Base-by-base conservation (phyloP, 148 eudicot genomes). In the Chenopodium formosanum region DNA sequence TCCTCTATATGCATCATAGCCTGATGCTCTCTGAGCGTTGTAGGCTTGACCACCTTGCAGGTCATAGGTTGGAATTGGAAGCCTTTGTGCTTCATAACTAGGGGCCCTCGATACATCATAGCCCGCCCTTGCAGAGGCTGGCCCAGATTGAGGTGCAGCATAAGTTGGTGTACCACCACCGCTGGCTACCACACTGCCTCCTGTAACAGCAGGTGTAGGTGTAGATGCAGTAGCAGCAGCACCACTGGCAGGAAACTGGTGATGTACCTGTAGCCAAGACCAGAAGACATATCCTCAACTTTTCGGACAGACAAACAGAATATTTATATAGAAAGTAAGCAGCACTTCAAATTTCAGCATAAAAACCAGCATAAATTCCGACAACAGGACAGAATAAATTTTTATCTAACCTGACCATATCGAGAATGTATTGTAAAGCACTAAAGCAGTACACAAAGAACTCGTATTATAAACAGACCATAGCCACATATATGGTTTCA, bases 21-120 rank as follows among this genome's bases (percentile, higher is more conserved):
- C 87, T 7, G 92, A 64, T 77, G 78, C 84, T 72, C 84, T 82
- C 84, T 87, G 91, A 64, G 78, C 50, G 46, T 90, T 86, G 81
- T 80, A 71, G 20, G 17, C 81, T 70, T 74, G 86, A 20, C 79
- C 90, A 25, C 79, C 81, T 75, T 81, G 88, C 63, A 78, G 83
- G 56, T 88, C 87, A 83, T 86, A 86, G 44, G 44, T 40, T 40
- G 44, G 44, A 11, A 83, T 29, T 2, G 83, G 78, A 13, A 81
- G 92, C 66, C 89, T 84, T 69, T 84, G 91, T 19, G 82, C 80
- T 71, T 89, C 93, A 70, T 83, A 89, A 32, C 79, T 82, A 7
- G 86, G 53, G 74, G 76, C 84, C 69, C 78, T 84, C 40, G 83
- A 64, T n/a, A 82, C 53, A 73, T 89, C 90, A 77, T 88, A 88